Conservation (phyloP, 331 rosid genomes). For the Acacia pycnantha region DNA sequence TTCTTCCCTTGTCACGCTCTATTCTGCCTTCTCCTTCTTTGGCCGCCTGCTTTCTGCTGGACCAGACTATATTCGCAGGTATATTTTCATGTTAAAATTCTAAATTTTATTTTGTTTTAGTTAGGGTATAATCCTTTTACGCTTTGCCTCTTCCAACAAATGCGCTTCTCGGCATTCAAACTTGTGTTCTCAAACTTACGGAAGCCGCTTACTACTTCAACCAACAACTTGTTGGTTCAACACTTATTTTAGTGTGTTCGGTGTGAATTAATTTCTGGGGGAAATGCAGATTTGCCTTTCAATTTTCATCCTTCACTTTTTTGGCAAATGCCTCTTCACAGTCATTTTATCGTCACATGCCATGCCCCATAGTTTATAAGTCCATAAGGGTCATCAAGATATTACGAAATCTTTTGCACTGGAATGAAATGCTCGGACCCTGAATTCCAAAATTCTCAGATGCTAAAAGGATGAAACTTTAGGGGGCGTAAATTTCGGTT, state of each 20-base stretch:
- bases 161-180: too few relatives aligned
- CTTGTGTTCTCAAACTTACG: too few relatives aligned
- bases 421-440: not conserved
- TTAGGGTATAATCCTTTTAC: too few relatives aligned
- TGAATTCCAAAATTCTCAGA: not conserved
- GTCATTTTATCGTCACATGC: not conserved
- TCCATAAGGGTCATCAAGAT: not conserved
- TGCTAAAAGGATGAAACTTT: not conserved
- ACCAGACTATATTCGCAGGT: conserved; percentile 87
- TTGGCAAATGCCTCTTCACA: not conserved
- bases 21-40: conserved; percentile 85
- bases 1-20: conserved; percentile 66
- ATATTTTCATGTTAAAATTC: conserved; percentile 21
- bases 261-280: not conserved
- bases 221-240: too few relatives aligned
- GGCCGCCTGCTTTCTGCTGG: conserved; percentile 93
- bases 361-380: not conserved
- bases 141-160: too few relatives aligned
- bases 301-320: not conserved
- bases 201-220: too few relatives aligned
- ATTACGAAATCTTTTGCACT: not conserved
- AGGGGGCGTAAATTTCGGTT: not conserved
- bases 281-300: not conserved
- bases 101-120: too few relatives aligned
- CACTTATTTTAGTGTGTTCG: not conserved